These are phyloP conservation scores for Fusarium heterosporum DNA, from an alignment of 2,329 filamentous ascomycete genomes.

Conservation along the genomic window DNA sequence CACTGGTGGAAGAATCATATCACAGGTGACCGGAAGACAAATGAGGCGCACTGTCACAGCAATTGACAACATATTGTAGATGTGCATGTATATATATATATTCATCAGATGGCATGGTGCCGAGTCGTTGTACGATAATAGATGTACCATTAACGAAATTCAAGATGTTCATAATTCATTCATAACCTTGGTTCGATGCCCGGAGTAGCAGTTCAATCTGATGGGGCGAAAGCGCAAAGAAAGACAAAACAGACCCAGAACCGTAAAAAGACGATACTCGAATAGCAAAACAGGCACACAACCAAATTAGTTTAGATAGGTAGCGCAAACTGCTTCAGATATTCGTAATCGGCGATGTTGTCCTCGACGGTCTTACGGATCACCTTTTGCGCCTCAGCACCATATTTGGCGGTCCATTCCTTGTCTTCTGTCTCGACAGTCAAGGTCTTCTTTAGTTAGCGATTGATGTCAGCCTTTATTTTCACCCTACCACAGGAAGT, in stretches of 20 bases:
- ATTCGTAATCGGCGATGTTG: conserved; percentile 81
- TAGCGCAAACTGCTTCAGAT: conserved; percentile 76
- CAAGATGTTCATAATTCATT: conserved; percentile 38
- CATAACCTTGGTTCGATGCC: conserved; percentile 18
- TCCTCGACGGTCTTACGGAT: conserved; percentile 78
- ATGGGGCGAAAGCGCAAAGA: conserved; percentile 2
- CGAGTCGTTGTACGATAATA: conserved; percentile 48
- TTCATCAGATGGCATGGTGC: conserved; percentile 40
- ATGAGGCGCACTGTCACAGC: conserved; percentile 8
- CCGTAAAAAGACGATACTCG: conserved; percentile 12
- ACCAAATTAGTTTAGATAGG: conserved; percentile 24
- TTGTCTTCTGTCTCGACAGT: conserved; percentile 74
- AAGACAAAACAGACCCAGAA: conserved; percentile 11
- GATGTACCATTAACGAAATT: conserved; percentile 47
- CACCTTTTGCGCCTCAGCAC: conserved; percentile 74
- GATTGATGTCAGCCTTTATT: conserved; percentile 32
- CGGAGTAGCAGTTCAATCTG: conserved; percentile 30
- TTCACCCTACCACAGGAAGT: conserved; percentile 41
- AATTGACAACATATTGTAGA: conserved; percentile 24
- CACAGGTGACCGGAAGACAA: conserved; percentile 3
- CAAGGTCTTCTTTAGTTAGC: conserved; percentile 65
- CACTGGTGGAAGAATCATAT: conserved; percentile 1
- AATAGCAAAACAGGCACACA: conserved; percentile 11
- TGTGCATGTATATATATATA: conserved; percentile 38
- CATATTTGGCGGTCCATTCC: conserved; percentile 81